phyloP scores from a whole-genome alignment of 768 basidiomycete species.

The Pulveroboletus sp. region DNA sequence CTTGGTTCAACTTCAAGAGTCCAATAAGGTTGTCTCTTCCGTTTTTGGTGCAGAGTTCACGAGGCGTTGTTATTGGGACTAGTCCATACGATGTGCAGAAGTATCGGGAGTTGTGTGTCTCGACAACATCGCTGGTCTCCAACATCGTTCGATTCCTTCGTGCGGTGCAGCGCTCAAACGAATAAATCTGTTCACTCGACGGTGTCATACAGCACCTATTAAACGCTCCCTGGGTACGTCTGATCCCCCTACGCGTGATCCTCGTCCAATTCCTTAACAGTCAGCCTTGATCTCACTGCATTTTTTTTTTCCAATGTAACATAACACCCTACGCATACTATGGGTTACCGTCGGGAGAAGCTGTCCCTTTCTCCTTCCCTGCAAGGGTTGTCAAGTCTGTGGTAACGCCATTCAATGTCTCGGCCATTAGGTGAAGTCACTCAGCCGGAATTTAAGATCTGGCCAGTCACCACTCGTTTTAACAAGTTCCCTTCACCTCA shows the following conservation, averaged over 20 bases:
- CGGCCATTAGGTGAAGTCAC: background rate
- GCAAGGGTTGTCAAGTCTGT: background rate
- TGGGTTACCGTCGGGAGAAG: background rate
- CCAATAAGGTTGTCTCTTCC: constrained; percentile 1
- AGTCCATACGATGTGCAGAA: too few relatives aligned
- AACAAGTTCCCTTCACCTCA: background rate
- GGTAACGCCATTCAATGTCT: background rate
- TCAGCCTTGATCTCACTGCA: background rate
- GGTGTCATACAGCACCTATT: background rate
- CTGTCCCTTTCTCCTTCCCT: background rate
- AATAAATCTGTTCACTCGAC: background rate
- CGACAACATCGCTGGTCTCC: too few relatives aligned
- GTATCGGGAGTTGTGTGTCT: too few relatives aligned
- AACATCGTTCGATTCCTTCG: too few relatives aligned
- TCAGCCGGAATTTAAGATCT: background rate
- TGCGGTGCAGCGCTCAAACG: too few relatives aligned
- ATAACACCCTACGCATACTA: background rate
- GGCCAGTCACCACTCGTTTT: background rate
- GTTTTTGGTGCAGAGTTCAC: background rate
- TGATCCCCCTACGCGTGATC: background rate
- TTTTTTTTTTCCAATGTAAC: background rate
- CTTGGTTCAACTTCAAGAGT: background rate
- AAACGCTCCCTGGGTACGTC: background rate
- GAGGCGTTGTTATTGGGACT: too few relatives aligned
- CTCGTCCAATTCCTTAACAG: background rate